Evolutionary conservation across 108 stramenopile genomes (phyloP), one percentile per base, ranked within the genome.

Genomic region (Nitzschia putrida): DNA sequence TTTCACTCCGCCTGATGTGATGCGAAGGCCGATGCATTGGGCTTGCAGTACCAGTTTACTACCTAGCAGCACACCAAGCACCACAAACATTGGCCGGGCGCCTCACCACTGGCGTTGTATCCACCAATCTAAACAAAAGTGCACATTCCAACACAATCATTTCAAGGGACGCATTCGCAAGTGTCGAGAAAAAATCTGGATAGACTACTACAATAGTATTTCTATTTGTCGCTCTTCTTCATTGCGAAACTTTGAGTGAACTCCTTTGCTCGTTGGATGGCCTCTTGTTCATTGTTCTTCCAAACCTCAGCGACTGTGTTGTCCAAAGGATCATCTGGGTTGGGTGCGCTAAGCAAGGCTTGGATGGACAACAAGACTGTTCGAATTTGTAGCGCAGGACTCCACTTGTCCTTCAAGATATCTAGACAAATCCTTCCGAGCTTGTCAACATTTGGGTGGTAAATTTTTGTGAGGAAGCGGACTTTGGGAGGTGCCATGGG

Each of bases 401-500:
- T 95, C 99, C 99, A 99, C 67, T 99, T 98, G 74, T 99, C 98
- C 80, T 99, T 99, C 43, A 99, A 76, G 58, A 99, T 98, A 72
- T 99, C 99, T 59, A 99, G 85, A 68, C 99, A 99, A 72, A 99
- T 99, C 55, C 96, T 78, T 18, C 97, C 98, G 22, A 97, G 85
- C 63, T 97, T 94, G 82, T 99, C 97, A 23, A 99, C 92, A 84
- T 99, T 99, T 42, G 97, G 97, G 73, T 99, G 99, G 72, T 96
- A 99, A 57, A 98, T 97, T 87, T 98, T 98, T 23, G 99, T 99
- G 45, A 99, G 77, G 68, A 99, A 98, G 1, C 99, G 94, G 13
- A 99, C 97, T 82, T 98, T 98, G 57, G 99, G 99, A 13, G 99
- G 95, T 61, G 95, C 92, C 97, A 98, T 98, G 42, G 99, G 99